A percentile compares a stretch with the other conserved stretches of the same genome.
These are phyloP conservation scores for Tricholoma sp. DNA, from an alignment of 768 basidiomycete genomes.

Conservation along the genomic window DNA sequence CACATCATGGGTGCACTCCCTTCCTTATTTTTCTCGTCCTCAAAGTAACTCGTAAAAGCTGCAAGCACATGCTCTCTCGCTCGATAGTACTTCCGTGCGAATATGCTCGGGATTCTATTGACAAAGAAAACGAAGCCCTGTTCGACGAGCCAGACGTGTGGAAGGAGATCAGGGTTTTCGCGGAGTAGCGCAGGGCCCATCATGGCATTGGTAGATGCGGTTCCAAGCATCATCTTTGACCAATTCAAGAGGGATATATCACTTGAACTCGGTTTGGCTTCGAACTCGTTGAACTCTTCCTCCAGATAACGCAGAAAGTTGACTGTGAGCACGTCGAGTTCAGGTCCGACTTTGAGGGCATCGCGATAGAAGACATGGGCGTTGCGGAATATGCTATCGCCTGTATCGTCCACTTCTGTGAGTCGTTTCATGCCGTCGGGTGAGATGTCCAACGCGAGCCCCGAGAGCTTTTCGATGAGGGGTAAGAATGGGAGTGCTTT, in stretches of 20 bases:
- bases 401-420: background rate
- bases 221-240: background rate
- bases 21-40: background rate
- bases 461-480: background rate
- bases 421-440: background rate
- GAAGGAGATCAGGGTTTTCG: background rate
- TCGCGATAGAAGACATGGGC: background rate
- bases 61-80: background rate
- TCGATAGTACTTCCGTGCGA: background rate
- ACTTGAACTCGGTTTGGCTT: background rate
- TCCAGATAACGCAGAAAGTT: background rate
- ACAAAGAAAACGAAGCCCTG: background rate
- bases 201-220: background rate
- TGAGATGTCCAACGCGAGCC: background rate
- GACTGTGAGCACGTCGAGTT: background rate
- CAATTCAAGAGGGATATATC: background rate
- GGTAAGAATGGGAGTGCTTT: background rate
- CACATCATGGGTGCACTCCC: background rate
- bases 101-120: background rate
- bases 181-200: background rate
- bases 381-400: background rate
- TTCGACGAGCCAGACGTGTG: background rate
- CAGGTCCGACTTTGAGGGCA: background rate
- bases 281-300: background rate
- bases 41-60: background rate